Conservation (phyloP, 116 monocot species). For the Iris pallida region DNA sequence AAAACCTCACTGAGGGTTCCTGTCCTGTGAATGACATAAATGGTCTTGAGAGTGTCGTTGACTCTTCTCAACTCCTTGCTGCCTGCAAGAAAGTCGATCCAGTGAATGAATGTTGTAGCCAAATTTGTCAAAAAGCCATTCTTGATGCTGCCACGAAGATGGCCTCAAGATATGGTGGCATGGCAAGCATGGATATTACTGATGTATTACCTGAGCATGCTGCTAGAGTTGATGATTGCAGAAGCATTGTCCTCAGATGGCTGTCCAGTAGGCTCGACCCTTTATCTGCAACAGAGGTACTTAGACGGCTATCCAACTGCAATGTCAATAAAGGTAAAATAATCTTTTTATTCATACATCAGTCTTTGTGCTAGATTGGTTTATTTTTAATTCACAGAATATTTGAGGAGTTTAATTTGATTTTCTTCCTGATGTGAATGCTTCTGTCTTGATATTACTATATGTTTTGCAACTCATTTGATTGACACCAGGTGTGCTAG, state of each 20-base stretch:
- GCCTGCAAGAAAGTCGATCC: slow-evolving; percentile 78
- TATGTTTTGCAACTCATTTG: not conserved
- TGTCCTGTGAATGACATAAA: slow-evolving; percentile 64
- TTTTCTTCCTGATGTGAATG: no score
- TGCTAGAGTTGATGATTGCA: slow-evolving; percentile 55
- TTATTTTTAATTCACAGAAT: no score
- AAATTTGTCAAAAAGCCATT: slow-evolving; percentile 78
- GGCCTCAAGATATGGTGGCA: slow-evolving; percentile 34
- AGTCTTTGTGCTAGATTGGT: no score
- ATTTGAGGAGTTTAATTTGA: no score
- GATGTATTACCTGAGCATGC: slow-evolving; percentile 14
- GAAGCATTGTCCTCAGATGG: slow-evolving; percentile 80
- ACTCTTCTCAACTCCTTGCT: slow-evolving; percentile 64
- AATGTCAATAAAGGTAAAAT: slow-evolving; percentile 75
- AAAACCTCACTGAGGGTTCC: slow-evolving; percentile 50
- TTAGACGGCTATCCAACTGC: slow-evolving; percentile 85
- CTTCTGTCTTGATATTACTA: not conserved
- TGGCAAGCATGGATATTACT: slow-evolving; percentile 24
- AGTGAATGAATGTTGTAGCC: slow-evolving; percentile 83
- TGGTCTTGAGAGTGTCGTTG: slow-evolving; percentile 62
- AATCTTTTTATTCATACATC: no score
- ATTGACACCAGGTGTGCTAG: no score
- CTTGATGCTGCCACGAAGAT: slow-evolving; percentile 60
- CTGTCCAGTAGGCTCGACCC: slow-evolving; percentile 62
- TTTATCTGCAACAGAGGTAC: slow-evolving; percentile 50